phyloP scores from a whole-genome alignment of 257 asterid species.

The Cruciata laevipes region DNA sequence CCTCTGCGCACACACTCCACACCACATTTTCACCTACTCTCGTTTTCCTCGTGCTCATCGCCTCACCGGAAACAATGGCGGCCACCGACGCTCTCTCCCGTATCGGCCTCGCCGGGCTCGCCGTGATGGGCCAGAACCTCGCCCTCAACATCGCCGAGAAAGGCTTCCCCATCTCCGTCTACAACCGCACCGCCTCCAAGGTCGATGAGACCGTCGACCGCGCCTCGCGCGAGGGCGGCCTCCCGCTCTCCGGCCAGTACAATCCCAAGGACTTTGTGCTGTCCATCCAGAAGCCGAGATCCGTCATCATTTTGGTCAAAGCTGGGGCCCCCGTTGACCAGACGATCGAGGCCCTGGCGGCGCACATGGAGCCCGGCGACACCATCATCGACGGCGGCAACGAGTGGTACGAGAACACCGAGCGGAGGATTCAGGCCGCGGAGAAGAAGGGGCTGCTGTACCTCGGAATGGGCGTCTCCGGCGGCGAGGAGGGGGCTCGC shows the following conservation, averaged over 20 bases:
- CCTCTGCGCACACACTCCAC: background rate
- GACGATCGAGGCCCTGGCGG: constrained; percentile 66
- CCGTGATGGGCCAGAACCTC: constrained; percentile 88
- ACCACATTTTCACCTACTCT: background rate
- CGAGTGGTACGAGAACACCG: constrained; percentile 96
- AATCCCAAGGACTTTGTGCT: constrained; percentile 63
- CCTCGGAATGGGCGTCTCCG: constrained; percentile 92
- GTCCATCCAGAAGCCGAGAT: constrained; percentile 65
- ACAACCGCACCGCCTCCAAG: constrained; percentile 66
- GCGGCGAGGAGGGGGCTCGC: constrained; percentile 90
- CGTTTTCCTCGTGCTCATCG: background rate
- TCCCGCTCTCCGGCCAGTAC: constrained; percentile 68
- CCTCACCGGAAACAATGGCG: constrained; percentile 20
- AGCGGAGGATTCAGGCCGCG: constrained; percentile 57
- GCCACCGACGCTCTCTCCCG: constrained; percentile 44
- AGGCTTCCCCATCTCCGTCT: constrained; percentile 81
- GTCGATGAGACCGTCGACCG: constrained; percentile 83
- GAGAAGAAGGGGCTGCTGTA: constrained; percentile 49
- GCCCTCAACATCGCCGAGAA: constrained; percentile 90
- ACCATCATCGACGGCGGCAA: constrained; percentile 88
- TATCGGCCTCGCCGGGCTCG: constrained; percentile 70
- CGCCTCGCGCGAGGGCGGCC: constrained; percentile 62
- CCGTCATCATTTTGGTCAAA: constrained; percentile 76
- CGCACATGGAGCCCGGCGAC: constrained; percentile 86
- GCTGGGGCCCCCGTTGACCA: constrained; percentile 94